These are phyloP conservation scores for Dryadomyces quercus-mongolicae DNA, from an alignment of 2,329 filamentous ascomycete species.

Conservation along the genomic window DNA sequence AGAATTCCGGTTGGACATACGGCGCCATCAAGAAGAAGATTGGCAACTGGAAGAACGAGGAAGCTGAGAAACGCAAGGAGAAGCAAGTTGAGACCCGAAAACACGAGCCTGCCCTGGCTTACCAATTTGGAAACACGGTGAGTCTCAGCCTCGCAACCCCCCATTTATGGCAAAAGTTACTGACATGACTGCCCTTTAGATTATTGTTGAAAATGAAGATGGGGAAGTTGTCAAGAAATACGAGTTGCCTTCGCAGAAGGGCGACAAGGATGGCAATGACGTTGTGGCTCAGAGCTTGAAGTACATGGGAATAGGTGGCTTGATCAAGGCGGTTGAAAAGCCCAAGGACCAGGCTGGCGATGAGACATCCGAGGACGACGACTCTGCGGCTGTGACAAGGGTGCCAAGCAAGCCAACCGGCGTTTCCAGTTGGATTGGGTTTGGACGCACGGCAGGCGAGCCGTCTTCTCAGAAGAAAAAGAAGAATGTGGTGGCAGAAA, in stretches of 20 bases:
- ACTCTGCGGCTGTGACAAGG: conserved; percentile 19
- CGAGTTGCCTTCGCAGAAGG: conserved; percentile 50
- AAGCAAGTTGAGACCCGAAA: conserved; percentile 43
- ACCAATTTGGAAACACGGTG: conserved; percentile 73
- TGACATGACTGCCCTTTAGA: conserved; percentile 20
- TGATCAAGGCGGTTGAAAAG: conserved; percentile 28
- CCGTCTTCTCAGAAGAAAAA: conserved; percentile 16
- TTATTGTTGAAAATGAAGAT: conserved; percentile 76
- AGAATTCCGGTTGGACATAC: conserved; percentile 27
- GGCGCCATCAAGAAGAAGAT: conserved; percentile 36
- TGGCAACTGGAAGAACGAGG: conserved; percentile 42
- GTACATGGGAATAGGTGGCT: conserved; percentile 39
- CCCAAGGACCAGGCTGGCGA: conserved; percentile 11
- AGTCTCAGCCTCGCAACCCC: conserved; percentile 1
- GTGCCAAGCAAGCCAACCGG: conserved; percentile 23
- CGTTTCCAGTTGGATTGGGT: conserved; percentile 40
- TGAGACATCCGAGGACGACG: conserved; percentile 19
- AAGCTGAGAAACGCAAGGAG: conserved; percentile 49
- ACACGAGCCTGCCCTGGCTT: conserved; percentile 66
- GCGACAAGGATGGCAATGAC: conserved; percentile 25
- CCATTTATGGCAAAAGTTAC: neutral
- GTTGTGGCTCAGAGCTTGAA: conserved; percentile 34
- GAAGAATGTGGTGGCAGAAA: conserved; percentile 28
- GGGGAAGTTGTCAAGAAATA: conserved; percentile 81
- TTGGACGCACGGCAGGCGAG: conserved; percentile 21